Conservation (phyloP, 352 stramenopile genomes). For the Achlya hypogyna region DNA sequence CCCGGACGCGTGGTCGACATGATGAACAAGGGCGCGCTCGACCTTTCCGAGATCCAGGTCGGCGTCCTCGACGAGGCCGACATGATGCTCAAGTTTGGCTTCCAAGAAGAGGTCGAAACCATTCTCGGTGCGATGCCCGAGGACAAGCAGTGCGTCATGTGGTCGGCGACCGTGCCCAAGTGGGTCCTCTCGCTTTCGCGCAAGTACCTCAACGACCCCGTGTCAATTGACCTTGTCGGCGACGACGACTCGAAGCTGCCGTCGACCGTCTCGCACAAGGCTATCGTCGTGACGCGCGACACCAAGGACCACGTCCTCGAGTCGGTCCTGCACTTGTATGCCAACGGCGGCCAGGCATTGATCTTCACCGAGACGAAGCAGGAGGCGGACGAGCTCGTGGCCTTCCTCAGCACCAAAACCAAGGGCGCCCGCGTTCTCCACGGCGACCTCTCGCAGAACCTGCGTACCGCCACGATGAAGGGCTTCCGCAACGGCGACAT, state of each 20-base stretch:
- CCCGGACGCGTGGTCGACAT: conserved; percentile 96
- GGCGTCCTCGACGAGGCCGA: conserved; percentile 95
- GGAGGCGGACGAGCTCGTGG: conserved; percentile 91
- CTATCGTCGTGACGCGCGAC: conserved; percentile 83
- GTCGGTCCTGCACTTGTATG: conserved; percentile 58
- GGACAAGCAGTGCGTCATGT: conserved; percentile 89
- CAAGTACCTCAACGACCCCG: conserved; percentile 88
- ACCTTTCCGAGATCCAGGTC: conserved; percentile 83
- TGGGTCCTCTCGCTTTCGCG: conserved; percentile 92
- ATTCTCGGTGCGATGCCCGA: conserved; percentile 83
- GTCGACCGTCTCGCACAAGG: conserved; percentile 86
- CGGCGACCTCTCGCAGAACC: conserved; percentile 69
- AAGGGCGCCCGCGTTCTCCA: conserved; percentile 48
- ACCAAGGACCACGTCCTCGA: conserved; percentile 53
- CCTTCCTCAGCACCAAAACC: conserved; percentile 57
- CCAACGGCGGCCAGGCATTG: conserved; percentile 74
- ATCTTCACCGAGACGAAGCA: conserved; percentile 98
- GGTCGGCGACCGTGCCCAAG: conserved; percentile 93
- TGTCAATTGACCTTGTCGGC: conserved; percentile 92
- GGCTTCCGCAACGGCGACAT: conserved; percentile 92
- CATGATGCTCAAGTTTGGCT: conserved; percentile 99
- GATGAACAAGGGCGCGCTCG: conserved; percentile 88
- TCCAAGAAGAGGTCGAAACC: conserved; percentile 95
- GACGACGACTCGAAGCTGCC: conserved; percentile 75
- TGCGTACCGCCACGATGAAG: conserved; percentile 92